phyloP scores from a whole-genome alignment of 208 protist genomes.

The Crithidia brevicula region DNA sequence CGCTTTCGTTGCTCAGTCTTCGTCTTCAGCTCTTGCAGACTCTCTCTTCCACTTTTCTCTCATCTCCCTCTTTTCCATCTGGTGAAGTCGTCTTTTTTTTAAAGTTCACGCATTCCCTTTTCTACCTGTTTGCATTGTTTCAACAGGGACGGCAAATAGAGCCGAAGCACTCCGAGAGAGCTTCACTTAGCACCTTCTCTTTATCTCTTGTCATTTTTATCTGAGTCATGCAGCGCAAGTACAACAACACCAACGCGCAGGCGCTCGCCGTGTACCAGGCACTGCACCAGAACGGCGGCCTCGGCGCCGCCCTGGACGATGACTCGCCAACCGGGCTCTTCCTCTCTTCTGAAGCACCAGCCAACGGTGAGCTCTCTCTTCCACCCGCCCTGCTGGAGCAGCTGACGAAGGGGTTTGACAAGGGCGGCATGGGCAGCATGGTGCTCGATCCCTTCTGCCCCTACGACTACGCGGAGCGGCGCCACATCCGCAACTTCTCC shows the following conservation, averaged over 20 bases:
- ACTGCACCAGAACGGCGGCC: slow-evolving; percentile 27
- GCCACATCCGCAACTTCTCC: slow-evolving; percentile 74
- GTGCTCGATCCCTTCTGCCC: slow-evolving; percentile 31
- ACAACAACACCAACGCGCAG: slow-evolving; percentile 35
- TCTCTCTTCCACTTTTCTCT: too few relatives aligned
- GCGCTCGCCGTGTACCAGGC: slow-evolving; percentile 35
- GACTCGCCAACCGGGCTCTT: slow-evolving; percentile 32
- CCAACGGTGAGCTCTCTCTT: slow-evolving; percentile 24
- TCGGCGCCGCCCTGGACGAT: slow-evolving; percentile 26
- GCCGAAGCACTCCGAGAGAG: too few relatives aligned
- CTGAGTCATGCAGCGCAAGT: slow-evolving; percentile 29
- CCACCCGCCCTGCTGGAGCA: slow-evolving; percentile 30
- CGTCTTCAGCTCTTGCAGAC: too few relatives aligned
- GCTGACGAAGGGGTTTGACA: slow-evolving; percentile 26
- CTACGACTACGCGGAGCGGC: slow-evolving; percentile 44
- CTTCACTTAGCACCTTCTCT: too few relatives aligned
- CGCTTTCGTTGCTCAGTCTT: too few relatives aligned
- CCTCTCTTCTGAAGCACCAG: slow-evolving; percentile 25
- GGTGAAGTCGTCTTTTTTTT: too few relatives aligned
- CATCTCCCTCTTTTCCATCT: too few relatives aligned
- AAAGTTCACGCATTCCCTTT: too few relatives aligned
- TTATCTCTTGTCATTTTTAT: too few relatives aligned
- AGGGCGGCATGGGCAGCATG: slow-evolving; percentile 34
- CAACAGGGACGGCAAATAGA: too few relatives aligned
- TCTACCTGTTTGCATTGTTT: too few relatives aligned